Evolutionary conservation across 306 rosid genomes (phyloP), one percentile per base, ranked within the genome.

Genomic region (Abrus pulchellus): DNA sequence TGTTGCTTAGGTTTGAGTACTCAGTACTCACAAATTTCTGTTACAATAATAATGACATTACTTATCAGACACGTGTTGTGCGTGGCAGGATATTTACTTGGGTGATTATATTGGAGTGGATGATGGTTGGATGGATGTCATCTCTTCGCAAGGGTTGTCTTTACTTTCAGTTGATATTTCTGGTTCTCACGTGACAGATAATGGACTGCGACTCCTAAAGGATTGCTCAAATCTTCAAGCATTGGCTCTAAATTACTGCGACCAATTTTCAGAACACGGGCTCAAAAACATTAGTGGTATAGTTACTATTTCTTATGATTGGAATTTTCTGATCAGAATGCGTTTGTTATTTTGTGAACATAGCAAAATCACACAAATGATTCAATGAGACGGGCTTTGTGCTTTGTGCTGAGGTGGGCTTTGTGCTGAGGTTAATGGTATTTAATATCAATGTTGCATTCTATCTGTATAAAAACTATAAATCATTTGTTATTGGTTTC

Each of bases 91-190:
- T 86, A 56, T 86, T 74, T 81, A 61, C 76, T 82, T 91, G 88
- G 92, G 80, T 47, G 96, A 89, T 45, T 89, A 81, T 79, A 84
- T 83, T 48, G 89, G 79, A 52, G 93, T 89, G n/a, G 11, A 84
- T 67, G 96, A 91, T 83, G 86, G 74, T 79, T 91, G 96, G 96
- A 86, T 89, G 93, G 88, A 83, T 68, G 88, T 62, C 32, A 86
- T 91, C 72, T 78, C 92, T 79, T 91, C 96, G 2, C 96, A 91
- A 64, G 89, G 90, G 28, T 47, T 86, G 32, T 89, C 93, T 54
- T 83, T 91, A 62, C 92, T 91, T 36, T 82, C 93, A 1, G 80
- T 86, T 78, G 96, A 91, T 85, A 45, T 91, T 75, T 87, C 96
- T 69, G 85, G 89, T 77, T 91, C 96, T 44, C 77, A 83, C 43